Percentiles rank a stretch among this genome's conserved stretches.
phyloP scores from a whole-genome alignment of 805 yeast genomes.

The Yamadazyma endophytica region DNA sequence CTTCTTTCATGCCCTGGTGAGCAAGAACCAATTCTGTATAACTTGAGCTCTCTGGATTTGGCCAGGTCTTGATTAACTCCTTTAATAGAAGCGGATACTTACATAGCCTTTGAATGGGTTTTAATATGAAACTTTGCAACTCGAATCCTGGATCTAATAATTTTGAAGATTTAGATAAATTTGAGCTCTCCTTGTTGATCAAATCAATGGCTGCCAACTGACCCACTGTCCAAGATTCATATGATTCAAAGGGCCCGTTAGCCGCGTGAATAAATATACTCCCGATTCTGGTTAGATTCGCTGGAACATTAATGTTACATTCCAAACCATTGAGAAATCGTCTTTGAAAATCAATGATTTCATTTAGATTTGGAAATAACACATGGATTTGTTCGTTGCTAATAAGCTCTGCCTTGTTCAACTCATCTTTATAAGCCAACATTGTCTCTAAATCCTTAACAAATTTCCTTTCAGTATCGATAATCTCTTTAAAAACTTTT shows the following conservation, averaged over 20 bases:
- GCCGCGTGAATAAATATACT: slow-evolving; percentile 84
- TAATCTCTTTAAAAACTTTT: slow-evolving; percentile 77
- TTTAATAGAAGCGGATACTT: slow-evolving; percentile 83
- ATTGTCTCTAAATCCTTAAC: slow-evolving; percentile 86
- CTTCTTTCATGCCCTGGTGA: slow-evolving; percentile 68
- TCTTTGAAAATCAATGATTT: slow-evolving; percentile 87
- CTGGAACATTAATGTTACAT: slow-evolving; percentile 74
- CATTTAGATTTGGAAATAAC: slow-evolving; percentile 80
- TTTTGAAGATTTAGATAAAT: slow-evolving; percentile 49
- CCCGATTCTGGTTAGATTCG: slow-evolving; percentile 79
- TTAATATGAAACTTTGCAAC: slow-evolving; percentile 80
- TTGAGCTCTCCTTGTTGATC: slow-evolving; percentile 58
- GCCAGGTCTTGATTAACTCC: slow-evolving; percentile 63
- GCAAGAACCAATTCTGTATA: slow-evolving; percentile 72
- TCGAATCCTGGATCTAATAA: slow-evolving; percentile 84
- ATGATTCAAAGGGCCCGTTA: slow-evolving; percentile 71
- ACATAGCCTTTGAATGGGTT: slow-evolving; percentile 95
- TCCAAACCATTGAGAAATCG: slow-evolving; percentile 85
- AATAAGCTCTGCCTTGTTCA: slow-evolving; percentile 60
- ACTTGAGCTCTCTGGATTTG: slow-evolving; percentile 13
- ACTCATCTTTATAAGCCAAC: slow-evolving; percentile 61
- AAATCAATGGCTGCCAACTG: slow-evolving; percentile 84
- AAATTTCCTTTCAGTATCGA: slow-evolving; percentile 88
- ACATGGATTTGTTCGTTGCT: slow-evolving; percentile 76
- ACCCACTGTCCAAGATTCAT: slow-evolving; percentile 92